Evolutionary conservation across 192 early-diverging fungal species (phyloP), one percentile per base, ranked within the genome.

Genomic region (Pilaira anomala): DNA sequence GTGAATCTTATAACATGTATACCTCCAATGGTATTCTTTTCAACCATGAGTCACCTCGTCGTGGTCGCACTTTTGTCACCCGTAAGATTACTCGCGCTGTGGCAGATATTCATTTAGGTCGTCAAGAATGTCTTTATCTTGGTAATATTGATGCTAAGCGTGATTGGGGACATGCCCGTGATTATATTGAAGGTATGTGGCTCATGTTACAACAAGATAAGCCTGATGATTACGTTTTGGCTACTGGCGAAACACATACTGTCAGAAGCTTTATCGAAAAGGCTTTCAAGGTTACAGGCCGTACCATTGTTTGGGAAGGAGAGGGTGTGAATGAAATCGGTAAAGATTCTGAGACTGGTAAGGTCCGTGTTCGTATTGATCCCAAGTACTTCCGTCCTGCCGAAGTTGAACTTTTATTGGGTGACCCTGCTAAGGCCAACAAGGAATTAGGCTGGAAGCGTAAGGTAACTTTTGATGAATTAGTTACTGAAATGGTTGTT

Each of bases 161-260:
- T 75, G 89, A 91, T 77, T 91, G 89, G 89, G 89, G 89, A 58
- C 89, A 91, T 54, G 89, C 89, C 29, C 78, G 83, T 44, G 89
- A 91, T 63, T 91, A 91, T 73, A 76, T 75, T 58, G 79, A 89
- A 76, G 89, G 89, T 36, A 91, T 90, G 89, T 90, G 88, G 88
- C 68, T 83, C 25, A 91, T 91, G 87, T 75, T 91, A 28, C 89
- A 90, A 69, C 88, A 91, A 69, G 86, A 89, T 12, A 21, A 66
- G 8, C 80, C 87, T 12, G 83, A 90, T 3, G 89, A 91, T 67
- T 91, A 80, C 73, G 88, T 91, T 7, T 73, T 91, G 39, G 87
- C 89, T 16, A 90, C 89, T 9, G 88, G 88, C 42, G 89, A 91
- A 72, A 91, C 88, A 42, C 89, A 91, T 74, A 87, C 87, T 29